Evolutionary conservation across 1,284 basidiomycete genomes (phyloP), one percentile per base, ranked within the genome.

Genomic region (Amylostereum areolatum): DNA sequence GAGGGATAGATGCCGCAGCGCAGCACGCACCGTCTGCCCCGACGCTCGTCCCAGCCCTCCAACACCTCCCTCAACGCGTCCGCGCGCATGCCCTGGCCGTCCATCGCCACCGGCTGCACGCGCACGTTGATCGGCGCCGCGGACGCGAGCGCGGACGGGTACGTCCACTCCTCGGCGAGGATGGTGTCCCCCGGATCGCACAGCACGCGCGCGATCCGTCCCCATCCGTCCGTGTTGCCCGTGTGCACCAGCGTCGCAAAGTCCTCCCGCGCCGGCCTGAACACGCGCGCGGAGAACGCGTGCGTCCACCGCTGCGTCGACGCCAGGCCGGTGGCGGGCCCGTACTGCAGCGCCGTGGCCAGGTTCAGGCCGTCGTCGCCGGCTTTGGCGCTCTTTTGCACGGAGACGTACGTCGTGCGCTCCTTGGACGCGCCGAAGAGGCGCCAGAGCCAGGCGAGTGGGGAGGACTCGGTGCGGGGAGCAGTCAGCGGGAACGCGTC

Each of bases 191-290:
- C 89, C 1, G 75, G 75, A 59, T 92, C 86, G 61, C 81, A 80
- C 10, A 93, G 66, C 5, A 79, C 79, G 40, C 65, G 63, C 3
- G 78, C 66, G 10, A 69, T 67, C 55, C 80, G 80, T 45, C 63
- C 57, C 81, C 81, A 89, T 34, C 79, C 89, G 60, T 91, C 90
- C 0, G 90, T 93, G 53, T 89, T 88, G 12, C 89, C 89, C 9
- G 77, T 76, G 55, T 87, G 79, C 7, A 86, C 61, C 18, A 90
- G 61, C 2, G 76, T 79, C 6, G 75, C 68, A 64, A 74, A 89
- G 61, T 91, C 78, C n/a, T 67, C 61, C 62, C 87, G 89, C 0
- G 69, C 85, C 0, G 89, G 90, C 51, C 77, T 70, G 65, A 79
- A 89, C 1, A 91, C 78, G 49, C 73, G 77, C 39, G 59, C 62